These are phyloP conservation scores for Penicillium sp. DNA, from an alignment of 2,329 filamentous ascomycete species.

Conservation along the genomic window DNA sequence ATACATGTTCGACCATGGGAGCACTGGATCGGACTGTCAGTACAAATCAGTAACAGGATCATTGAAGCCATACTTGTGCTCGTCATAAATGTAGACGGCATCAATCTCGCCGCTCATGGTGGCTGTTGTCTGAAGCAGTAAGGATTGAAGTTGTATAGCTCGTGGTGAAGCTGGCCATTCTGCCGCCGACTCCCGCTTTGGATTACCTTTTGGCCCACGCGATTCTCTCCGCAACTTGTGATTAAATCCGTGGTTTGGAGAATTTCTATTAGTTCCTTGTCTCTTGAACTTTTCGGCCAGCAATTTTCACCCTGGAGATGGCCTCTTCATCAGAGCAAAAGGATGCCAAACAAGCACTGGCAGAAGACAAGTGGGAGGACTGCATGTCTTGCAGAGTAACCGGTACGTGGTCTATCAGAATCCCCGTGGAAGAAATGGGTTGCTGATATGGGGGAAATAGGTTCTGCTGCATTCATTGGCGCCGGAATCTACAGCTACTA, in stretches of 20 bases:
- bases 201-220: slow-evolving; percentile 7
- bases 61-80: slow-evolving; percentile 68
- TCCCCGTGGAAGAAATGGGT: neutral
- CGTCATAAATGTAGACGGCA: slow-evolving; percentile 94
- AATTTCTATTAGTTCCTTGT: neutral
- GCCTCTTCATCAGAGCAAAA: slow-evolving; percentile 48
- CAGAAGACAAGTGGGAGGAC: slow-evolving; percentile 50
- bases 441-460: slow-evolving; percentile 42
- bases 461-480: slow-evolving; percentile 69
- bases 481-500: slow-evolving; percentile 73
- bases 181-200: slow-evolving; percentile 33
- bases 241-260: neutral
- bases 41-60: neutral
- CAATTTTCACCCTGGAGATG: slow-evolving; percentile 32
- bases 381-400: slow-evolving; percentile 67
- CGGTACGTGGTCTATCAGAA: slow-evolving; percentile 49
- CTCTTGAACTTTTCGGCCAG: neutral
- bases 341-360: slow-evolving; percentile 56
- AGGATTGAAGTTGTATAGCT: slow-evolving; percentile 17
- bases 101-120: slow-evolving; percentile 84
- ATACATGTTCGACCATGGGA: slow-evolving; percentile 82
- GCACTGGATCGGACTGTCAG: slow-evolving; percentile 51
- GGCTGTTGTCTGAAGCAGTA: slow-evolving; percentile 24
- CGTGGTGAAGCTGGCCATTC: slow-evolving; percentile 26
- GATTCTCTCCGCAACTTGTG: neutral